A percentile compares a stretch with the other conserved stretches of the same genome.
Evolutionary conservation across 495 filamentous ascomycete genomes (phyloP).

Genomic region (Daldinia concentrica): DNA sequence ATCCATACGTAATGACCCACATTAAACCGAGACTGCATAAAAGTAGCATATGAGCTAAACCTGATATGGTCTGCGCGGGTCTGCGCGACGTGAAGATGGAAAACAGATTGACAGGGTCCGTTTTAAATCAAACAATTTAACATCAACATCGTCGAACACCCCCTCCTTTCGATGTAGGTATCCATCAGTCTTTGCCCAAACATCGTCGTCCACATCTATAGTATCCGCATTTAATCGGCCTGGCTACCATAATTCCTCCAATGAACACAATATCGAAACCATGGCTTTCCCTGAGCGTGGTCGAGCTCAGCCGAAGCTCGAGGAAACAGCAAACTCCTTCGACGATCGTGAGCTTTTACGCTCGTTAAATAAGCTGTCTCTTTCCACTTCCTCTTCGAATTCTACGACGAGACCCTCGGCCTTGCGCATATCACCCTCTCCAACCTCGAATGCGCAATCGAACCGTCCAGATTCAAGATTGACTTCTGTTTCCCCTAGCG

Average conservation of each 20-base stretch:
- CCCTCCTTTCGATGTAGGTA: slow-evolving; percentile 3
- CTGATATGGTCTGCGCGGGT: slow-evolving; percentile 1
- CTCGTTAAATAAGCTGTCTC: slow-evolving; percentile 54
- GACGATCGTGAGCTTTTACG: slow-evolving; percentile 50
- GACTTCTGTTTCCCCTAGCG: slow-evolving; percentile 48
- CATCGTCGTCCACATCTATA: neutral
- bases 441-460: slow-evolving; percentile 16
- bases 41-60: neutral
- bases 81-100: slow-evolving; percentile 7
- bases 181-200: neutral
- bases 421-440: slow-evolving; percentile 42
- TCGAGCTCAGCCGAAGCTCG: slow-evolving; percentile 30
- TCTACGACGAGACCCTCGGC: slow-evolving; percentile 39
- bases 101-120: slow-evolving; percentile 4
- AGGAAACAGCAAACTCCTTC: slow-evolving; percentile 26
- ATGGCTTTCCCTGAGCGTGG: slow-evolving; percentile 42
- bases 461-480: slow-evolving; percentile 9
- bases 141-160: slow-evolving; percentile 12
- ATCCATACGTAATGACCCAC: slow-evolving; percentile 5
- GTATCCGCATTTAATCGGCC: neutral
- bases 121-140: slow-evolving; percentile 15
- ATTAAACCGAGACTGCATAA: slow-evolving; percentile 3
- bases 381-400: slow-evolving; percentile 47
- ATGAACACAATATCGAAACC: slow-evolving; percentile 28
- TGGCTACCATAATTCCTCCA: neutral